Conservation (phyloP, 306 rosid species). For the Lablab purpureus region DNA sequence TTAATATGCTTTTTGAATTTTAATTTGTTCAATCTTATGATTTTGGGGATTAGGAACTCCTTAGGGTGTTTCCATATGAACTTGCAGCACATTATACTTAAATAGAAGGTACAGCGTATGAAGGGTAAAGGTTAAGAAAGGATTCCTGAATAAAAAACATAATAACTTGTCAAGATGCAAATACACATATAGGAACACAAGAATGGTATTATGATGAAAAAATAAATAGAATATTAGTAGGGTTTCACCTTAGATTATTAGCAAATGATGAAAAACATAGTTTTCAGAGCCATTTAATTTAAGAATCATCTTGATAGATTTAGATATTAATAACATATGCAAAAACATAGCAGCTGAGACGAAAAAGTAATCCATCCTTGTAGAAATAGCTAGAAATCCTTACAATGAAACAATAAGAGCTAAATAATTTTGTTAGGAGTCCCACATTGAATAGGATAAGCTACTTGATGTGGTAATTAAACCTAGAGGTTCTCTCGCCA, state of each 20-base stretch:
- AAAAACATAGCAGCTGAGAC: slow-evolving; percentile 30
- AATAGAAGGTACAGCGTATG: no score
- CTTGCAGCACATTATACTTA: no score
- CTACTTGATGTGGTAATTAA: no score
- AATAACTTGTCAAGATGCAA: slow-evolving; percentile 28
- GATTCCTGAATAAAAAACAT: no score
- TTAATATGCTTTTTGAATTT: no score
- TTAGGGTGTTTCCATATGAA: no score
- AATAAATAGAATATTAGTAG: not conserved
- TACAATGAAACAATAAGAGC: not conserved
- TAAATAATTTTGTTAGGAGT: not conserved
- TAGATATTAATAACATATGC: slow-evolving; percentile 3
- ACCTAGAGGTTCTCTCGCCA: no score
- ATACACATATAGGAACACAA: slow-evolving; percentile 14
- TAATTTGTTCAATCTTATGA: no score
- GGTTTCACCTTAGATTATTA: slow-evolving; percentile 7
- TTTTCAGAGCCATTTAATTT: not conserved
- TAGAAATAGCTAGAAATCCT: slow-evolving; percentile 12
- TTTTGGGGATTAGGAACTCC: no score
- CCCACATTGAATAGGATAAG: no score
- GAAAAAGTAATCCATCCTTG: slow-evolving; percentile 2
- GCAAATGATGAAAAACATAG: slow-evolving; percentile 15
- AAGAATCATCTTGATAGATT: not conserved
- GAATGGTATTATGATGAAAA: not conserved
- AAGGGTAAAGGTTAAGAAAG: no score